Conservation (phyloP, 768 basidiomycete genomes). For the Phanerodontia chrysosporium region DNA sequence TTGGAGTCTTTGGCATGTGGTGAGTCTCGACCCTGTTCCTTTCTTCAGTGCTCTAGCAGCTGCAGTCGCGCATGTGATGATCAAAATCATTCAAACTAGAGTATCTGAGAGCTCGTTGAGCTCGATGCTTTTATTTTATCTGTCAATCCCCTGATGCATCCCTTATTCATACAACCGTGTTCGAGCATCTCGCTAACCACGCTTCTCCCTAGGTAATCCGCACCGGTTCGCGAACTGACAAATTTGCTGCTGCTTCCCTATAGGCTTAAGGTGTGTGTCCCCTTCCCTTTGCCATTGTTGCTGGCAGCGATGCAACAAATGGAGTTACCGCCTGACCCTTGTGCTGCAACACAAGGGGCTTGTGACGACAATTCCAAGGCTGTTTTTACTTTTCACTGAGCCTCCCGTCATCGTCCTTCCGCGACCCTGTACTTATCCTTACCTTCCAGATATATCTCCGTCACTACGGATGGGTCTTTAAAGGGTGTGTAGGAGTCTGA, state of each 20-base stretch:
- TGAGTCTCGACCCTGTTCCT: conserved; percentile 10
- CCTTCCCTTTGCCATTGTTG: not conserved
- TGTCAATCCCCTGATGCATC: conserved; percentile 60
- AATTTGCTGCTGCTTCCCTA: not conserved
- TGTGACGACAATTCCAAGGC: conserved; percentile 78
- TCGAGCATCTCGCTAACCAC: conserved; percentile 2
- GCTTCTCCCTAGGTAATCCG: not conserved
- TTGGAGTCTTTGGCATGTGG: not conserved
- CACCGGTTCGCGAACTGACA: not conserved
- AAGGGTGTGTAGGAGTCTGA: no score
- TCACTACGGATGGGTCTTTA: no score
- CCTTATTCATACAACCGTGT: not conserved
- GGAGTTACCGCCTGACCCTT: conserved; percentile 85
- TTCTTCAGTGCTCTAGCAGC: not conserved
- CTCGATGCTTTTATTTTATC: conserved; percentile 68
- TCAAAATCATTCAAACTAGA: conserved; percentile 82
- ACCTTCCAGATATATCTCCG: no score
- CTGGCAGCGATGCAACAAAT: conserved; percentile 52
- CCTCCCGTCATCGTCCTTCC: conserved; percentile 8
- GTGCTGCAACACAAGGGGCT: conserved; percentile 30
- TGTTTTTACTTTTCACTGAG: conserved; percentile 70
- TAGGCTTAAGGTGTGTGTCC: conserved; percentile 8
- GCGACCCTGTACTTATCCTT: no score
- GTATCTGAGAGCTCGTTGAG: conserved; percentile 70
- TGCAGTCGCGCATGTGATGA: conserved; percentile 43